These are phyloP conservation scores for Datura wrightii DNA, from an alignment of 257 asterid genomes.

Conservation along the genomic window DNA sequence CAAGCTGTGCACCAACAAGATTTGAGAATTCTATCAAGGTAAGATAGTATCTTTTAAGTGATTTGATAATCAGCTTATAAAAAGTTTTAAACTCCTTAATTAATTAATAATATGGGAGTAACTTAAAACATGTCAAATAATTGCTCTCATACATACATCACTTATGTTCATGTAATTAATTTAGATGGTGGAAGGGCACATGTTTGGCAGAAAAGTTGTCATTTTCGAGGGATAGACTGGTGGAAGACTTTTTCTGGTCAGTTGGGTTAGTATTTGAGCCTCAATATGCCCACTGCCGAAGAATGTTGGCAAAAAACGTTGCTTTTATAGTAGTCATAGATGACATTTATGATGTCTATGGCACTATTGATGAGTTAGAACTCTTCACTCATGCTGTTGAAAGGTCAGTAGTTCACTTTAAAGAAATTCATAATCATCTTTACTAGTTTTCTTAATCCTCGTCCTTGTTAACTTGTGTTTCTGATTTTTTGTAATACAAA, in stretches of 20 bases:
- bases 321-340: background rate
- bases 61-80: no score
- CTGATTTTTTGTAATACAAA: no score
- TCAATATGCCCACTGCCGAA: background rate
- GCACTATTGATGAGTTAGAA: background rate
- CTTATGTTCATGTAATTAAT: background rate
- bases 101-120: no score
- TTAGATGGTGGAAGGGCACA: background rate
- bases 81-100: no score
- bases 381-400: background rate
- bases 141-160: no score
- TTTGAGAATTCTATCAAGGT: conserved; percentile 44
- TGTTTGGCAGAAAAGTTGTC: background rate
- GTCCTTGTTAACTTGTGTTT: no score
- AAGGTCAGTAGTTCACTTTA: background rate
- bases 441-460: no score
- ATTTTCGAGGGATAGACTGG: background rate
- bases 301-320: background rate
- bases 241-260: background rate
- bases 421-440: no score
- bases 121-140: no score
- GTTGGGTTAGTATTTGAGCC: conserved; percentile 5
- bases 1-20: conserved; percentile 49
- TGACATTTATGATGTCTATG: background rate
- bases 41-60: background rate